phyloP scores from a whole-genome alignment of 2,329 filamentous ascomycete genomes.

The Penicillium psychrosexuale region DNA sequence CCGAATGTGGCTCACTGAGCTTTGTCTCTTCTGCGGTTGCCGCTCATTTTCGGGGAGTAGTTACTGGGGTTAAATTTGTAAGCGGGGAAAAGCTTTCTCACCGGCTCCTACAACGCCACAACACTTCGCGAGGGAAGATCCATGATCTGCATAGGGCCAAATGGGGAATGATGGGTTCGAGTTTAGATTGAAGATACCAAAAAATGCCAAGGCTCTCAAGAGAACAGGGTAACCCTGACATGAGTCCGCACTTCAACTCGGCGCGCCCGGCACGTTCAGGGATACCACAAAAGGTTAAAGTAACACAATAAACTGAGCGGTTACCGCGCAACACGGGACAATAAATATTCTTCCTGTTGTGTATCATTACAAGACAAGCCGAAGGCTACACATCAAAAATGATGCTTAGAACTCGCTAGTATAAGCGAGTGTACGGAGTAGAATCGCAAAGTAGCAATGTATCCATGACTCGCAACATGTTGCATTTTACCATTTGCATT shows the following conservation, averaged over 20 bases:
- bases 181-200: background rate
- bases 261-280: constrained; percentile 4
- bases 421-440: background rate
- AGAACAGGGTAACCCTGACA: constrained; percentile 3
- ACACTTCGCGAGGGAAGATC: constrained; percentile 3
- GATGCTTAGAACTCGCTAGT: background rate
- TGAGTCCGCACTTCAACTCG: background rate
- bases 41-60: constrained; percentile 5
- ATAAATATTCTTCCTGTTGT: background rate
- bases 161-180: constrained; percentile 12
- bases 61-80: background rate
- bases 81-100: constrained; percentile 9
- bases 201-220: constrained; percentile 1
- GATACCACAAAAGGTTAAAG: constrained; percentile 5
- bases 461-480: constrained; percentile 1
- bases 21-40: constrained; percentile 2
- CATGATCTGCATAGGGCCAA: constrained; percentile 19
- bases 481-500: constrained; percentile 8
- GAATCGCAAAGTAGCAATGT: constrained; percentile 1
- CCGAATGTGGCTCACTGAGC: constrained; percentile 17
- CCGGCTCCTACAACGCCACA: constrained; percentile 10
- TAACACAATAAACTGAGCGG: constrained; percentile 14
- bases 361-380: background rate
- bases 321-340: constrained; percentile 19
- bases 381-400: background rate